Evolutionary conservation across 1,284 basidiomycete genomes (phyloP).

Genomic region (Rhodotorula sp.): DNA sequence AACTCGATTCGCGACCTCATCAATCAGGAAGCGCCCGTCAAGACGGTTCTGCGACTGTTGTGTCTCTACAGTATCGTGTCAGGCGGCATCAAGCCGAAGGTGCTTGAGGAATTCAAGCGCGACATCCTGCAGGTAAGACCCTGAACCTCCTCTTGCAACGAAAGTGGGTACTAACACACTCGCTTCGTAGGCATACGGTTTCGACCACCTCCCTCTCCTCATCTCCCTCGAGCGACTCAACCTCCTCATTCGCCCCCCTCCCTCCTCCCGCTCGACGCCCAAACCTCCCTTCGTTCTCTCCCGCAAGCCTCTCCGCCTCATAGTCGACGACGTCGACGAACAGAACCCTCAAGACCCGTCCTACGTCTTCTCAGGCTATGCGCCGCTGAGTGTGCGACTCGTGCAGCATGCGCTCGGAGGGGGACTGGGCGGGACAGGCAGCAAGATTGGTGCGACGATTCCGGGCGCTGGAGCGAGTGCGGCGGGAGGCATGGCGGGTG

Average conservation of each 20-base stretch:
- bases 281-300: conserved; percentile 64
- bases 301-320: conserved; percentile 80
- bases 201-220: conserved; percentile 79
- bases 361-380: conserved; percentile 95
- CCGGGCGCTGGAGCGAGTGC: conserved; percentile 9
- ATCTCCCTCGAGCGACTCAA: conserved; percentile 72
- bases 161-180: too few species aligned
- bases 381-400: conserved; percentile 84
- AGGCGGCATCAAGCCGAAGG: conserved; percentile 83
- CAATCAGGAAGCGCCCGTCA: conserved; percentile 75
- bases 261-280: conserved; percentile 43
- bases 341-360: conserved; percentile 80
- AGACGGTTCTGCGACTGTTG: conserved; percentile 71
- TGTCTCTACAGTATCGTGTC: conserved; percentile 80
- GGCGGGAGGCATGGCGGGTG: conserved; percentile 54
- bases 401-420: conserved; percentile 84
- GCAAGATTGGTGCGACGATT: conserved; percentile 40
- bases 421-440: conserved; percentile 57
- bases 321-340: conserved; percentile 82
- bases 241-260: conserved; percentile 55
- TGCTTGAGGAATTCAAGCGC: conserved; percentile 81
- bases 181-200: conserved; percentile 75
- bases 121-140: conserved; percentile 78
- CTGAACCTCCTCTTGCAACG: neutral
- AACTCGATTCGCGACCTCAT: conserved; percentile 81